A percentile compares a stretch with the other conserved stretches of the same genome.
phyloP scores from a whole-genome alignment of 2,329 filamentous ascomycete species.

The Dothistroma pini region DNA sequence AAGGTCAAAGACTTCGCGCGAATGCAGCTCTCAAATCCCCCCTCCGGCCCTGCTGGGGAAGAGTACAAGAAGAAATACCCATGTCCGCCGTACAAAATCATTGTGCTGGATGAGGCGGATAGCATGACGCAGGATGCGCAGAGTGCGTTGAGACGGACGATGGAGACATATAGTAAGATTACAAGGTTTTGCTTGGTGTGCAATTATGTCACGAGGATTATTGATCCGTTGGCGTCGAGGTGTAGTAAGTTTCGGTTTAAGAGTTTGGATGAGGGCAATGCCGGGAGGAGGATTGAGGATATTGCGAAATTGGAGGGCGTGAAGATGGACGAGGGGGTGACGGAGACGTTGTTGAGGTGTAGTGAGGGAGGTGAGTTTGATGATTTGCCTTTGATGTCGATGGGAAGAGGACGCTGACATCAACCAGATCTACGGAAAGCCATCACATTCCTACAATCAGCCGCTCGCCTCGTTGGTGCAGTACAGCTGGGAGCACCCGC shows the following conservation, averaged over 20 bases:
- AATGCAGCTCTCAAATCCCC: constrained; percentile 84
- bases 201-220: constrained; percentile 98
- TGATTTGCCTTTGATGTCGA: neutral
- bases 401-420: neutral
- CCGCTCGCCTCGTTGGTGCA: constrained; percentile 80
- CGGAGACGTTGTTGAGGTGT: constrained; percentile 79
- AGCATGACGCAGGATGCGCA: constrained; percentile 99
- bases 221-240: constrained; percentile 87
- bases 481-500: constrained; percentile 29
- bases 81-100: constrained; percentile 97
- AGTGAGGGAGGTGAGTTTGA: constrained; percentile 61
- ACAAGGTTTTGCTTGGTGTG: constrained; percentile 97
- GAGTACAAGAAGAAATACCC: constrained; percentile 67
- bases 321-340: constrained; percentile 68
- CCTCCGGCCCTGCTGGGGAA: constrained; percentile 57
- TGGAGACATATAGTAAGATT: constrained; percentile 97
- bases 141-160: constrained; percentile 84
- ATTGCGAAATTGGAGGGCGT: constrained; percentile 82
- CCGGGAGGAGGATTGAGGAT: constrained; percentile 70
- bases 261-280: constrained; percentile 82
- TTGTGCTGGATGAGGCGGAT: constrained; percentile 96
- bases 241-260: constrained; percentile 99
- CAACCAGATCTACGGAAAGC: constrained; percentile 77
- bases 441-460: constrained; percentile 93
- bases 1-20: constrained; percentile 98